These are phyloP conservation scores for Ophidiomyces ophidiicola DNA, from an alignment of 2,329 filamentous ascomycete species.

Conservation along the genomic window DNA sequence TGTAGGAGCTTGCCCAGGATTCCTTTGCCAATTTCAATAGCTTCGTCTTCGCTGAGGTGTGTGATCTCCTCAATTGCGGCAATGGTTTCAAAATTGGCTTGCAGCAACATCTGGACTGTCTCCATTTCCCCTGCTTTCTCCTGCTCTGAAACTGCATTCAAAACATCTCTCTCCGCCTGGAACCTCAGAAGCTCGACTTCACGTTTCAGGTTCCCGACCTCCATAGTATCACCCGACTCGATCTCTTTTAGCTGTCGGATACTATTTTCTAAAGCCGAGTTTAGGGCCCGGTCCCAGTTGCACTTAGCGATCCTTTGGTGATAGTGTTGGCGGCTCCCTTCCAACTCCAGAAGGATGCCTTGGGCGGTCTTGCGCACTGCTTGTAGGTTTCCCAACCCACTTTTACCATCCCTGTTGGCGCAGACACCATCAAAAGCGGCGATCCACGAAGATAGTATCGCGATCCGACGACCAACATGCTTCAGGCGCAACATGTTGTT, in stretches of 20 bases:
- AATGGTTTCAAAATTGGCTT: constrained; percentile 85
- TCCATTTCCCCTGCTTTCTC: constrained; percentile 69
- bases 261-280: constrained; percentile 77
- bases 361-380: constrained; percentile 78
- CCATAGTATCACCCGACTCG: constrained; percentile 53
- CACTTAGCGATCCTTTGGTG: constrained; percentile 69
- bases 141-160: constrained; percentile 65
- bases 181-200: constrained; percentile 80
- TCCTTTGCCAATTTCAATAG: constrained; percentile 63
- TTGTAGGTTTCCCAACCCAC: constrained; percentile 52
- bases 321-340: constrained; percentile 79
- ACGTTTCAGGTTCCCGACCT: constrained; percentile 59
- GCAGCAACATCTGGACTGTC: constrained; percentile 69
- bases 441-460: constrained; percentile 81
- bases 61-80: constrained; percentile 70
- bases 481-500: constrained; percentile 70
- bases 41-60: constrained; percentile 70
- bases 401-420: constrained; percentile 56
- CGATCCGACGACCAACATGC: constrained; percentile 72
- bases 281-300: constrained; percentile 78
- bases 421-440: constrained; percentile 78
- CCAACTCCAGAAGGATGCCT: constrained; percentile 78
- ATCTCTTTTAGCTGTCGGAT: constrained; percentile 62
- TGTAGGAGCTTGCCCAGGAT: constrained; percentile 69
- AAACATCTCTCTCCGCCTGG: constrained; percentile 67